A percentile compares a stretch with the other conserved stretches of the same genome.
Evolutionary conservation across 2,329 filamentous ascomycete species (phyloP).

Genomic region (Monosporascus sp.): DNA sequence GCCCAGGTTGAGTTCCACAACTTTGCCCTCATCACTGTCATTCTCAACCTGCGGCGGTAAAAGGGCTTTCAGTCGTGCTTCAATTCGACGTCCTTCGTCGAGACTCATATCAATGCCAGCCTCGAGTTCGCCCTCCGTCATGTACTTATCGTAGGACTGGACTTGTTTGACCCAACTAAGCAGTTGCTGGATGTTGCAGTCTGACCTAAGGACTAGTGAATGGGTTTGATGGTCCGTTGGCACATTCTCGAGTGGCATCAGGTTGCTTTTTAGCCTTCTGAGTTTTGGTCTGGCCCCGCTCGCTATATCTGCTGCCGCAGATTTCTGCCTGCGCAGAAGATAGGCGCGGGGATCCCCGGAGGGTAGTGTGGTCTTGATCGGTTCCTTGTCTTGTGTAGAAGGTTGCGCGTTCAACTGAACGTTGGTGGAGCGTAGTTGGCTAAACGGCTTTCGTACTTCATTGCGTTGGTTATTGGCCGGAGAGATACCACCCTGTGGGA

Average conservation of each 20-base stretch:
- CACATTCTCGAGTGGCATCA: constrained; percentile 24
- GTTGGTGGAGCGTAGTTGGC: constrained; percentile 4
- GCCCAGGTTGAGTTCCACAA: constrained; percentile 11
- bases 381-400: constrained; percentile 13
- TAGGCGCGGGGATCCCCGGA: constrained; percentile 26
- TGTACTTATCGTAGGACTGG: constrained; percentile 20
- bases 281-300: constrained; percentile 11
- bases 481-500: constrained; percentile 7
- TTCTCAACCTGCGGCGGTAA: constrained; percentile 8
- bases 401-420: background rate
- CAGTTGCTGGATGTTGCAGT: constrained; percentile 8
- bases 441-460: constrained; percentile 2
- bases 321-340: constrained; percentile 27
- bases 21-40: background rate
- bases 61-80: constrained; percentile 16
- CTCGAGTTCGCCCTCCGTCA: constrained; percentile 14
- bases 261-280: constrained; percentile 22
- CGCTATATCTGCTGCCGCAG: constrained; percentile 13
- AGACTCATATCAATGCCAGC: constrained; percentile 23
- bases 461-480: background rate
- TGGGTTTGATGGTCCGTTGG: constrained; percentile 14
- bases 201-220: constrained; percentile 6
- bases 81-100: constrained; percentile 16
- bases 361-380: constrained; percentile 21
- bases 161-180: constrained; percentile 3